Evolutionary conservation across 805 yeast genomes (phyloP).

Genomic region (Clavispora santaluciae): DNA sequence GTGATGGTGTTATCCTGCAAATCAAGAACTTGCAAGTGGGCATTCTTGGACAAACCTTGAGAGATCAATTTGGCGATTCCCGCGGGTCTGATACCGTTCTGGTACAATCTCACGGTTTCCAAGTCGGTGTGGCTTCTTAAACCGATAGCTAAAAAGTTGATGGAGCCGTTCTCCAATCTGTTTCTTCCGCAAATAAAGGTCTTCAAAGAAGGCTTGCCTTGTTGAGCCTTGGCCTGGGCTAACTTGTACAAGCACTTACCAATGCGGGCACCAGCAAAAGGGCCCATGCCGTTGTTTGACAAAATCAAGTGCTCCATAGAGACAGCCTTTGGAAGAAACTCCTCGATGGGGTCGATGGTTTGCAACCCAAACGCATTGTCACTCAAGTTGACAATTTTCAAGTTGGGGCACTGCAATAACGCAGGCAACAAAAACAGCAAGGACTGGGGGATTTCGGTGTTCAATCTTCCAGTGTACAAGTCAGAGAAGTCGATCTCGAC

Average conservation of each 20-base stretch:
- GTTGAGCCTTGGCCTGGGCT: slow-evolving; percentile 56
- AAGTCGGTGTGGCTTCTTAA: slow-evolving; percentile 73
- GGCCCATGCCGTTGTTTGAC: slow-evolving; percentile 97
- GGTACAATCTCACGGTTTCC: slow-evolving; percentile 75
- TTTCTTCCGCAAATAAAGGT: slow-evolving; percentile 96
- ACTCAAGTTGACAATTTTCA: slow-evolving; percentile 74
- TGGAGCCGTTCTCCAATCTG: slow-evolving; percentile 93
- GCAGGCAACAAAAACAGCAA: slow-evolving; percentile 70
- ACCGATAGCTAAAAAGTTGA: slow-evolving; percentile 78
- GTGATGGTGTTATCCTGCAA: slow-evolving; percentile 96
- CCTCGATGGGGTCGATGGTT: slow-evolving; percentile 85
- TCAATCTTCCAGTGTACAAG: slow-evolving; percentile 89
- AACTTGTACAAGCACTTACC: slow-evolving; percentile 79
- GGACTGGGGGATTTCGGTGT: slow-evolving; percentile 89
- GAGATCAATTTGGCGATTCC: slow-evolving; percentile 75
- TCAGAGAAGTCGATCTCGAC: slow-evolving; percentile 82
- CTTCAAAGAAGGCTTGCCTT: slow-evolving; percentile 51
- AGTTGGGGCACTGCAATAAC: slow-evolving; percentile 60
- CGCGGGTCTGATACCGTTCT: slow-evolving; percentile 94
- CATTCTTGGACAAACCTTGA: slow-evolving; percentile 64
- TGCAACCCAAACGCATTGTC: slow-evolving; percentile 98
- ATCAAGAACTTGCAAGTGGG: slow-evolving; percentile 64
- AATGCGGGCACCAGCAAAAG: slow-evolving; percentile 92
- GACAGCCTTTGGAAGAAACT: slow-evolving; percentile 66
- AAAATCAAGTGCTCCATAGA: slow-evolving; percentile 81